Evolutionary conservation across 2,329 filamentous ascomycete genomes (phyloP), one percentile per base, ranked within the genome.

Genomic region (Alternaria solani): DNA sequence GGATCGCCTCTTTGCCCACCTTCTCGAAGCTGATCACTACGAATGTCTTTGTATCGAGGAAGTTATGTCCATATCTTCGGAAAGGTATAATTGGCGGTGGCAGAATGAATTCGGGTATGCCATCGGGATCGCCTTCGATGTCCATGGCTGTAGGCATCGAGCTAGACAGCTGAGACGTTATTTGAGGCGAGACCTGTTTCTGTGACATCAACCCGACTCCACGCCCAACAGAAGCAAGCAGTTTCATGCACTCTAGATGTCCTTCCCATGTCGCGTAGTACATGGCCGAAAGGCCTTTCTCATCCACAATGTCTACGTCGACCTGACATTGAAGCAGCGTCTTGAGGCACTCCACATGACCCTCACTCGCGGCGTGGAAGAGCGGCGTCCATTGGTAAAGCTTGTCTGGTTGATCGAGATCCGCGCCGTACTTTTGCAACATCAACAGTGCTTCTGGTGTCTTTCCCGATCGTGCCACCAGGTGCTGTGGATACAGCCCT

Each of bases 231-330:
- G 89, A 87, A 5, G 89, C 89, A 32, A 99, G 86, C 7, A 97
- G 85, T 72, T 90, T 89, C 91, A 99, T 97, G 81, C 95, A 98
- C 72, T 94, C 91, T 55, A 98, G 81, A 75, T 98, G 92, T 0
- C 95, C 95, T 81, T 99, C 95, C 95, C 95, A 99, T 0, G 93
- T 94, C 14, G 95, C 95, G 79, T 99, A 99, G 79, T 99, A 99
- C 89, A 98, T 93, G 28, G 95, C 94, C 2, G 94, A 93, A 4
- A 98, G 85, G 16, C 89, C 90, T 75, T 98, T 99, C 80, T 99
- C 95, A 74, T 99, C 95, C 43, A 92, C 81, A 55, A 93, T 91
- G 65, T 89, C 89, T 1, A 91, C 87, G 70, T 96, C 88, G 4
- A 91, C 94, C 7, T 91, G 90, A 64, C 91, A 88, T 54, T 93